These are phyloP conservation scores for Colletotrichum siamense DNA, from an alignment of 2,329 filamentous ascomycete species.

Conservation along the genomic window DNA sequence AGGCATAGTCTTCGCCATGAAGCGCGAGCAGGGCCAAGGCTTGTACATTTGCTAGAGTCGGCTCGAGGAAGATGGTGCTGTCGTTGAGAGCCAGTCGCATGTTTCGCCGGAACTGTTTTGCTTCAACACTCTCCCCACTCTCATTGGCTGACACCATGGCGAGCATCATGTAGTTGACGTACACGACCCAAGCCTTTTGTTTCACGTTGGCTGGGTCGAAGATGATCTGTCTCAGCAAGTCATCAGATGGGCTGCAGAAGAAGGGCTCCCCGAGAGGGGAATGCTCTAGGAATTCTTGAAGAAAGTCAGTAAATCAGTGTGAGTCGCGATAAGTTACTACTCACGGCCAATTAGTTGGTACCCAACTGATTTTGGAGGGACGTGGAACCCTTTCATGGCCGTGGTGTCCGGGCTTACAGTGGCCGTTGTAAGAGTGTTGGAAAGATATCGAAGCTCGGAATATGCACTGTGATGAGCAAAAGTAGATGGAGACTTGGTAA, in stretches of 20 bases:
- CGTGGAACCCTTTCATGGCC: neutral
- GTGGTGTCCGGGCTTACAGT: neutral
- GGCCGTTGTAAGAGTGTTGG: neutral
- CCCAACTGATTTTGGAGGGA: neutral
- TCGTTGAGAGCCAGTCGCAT: neutral
- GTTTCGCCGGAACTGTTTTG: neutral
- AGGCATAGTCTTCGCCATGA: conserved; percentile 3
- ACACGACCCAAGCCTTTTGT: neutral
- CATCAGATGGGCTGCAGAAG: neutral
- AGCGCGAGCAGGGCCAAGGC: neutral
- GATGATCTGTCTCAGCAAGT: neutral
- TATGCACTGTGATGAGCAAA: neutral
- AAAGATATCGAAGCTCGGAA: neutral
- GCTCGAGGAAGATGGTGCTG: neutral
- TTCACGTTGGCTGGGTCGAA: neutral
- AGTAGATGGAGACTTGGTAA: neutral
- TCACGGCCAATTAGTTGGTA: conserved; percentile 4
- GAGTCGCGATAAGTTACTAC: neutral
- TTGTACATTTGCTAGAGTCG: neutral
- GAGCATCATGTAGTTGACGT: conserved; percentile 4
- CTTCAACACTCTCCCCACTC: neutral
- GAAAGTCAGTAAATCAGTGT: neutral
- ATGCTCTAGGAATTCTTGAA: neutral
- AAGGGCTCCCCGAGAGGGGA: neutral
- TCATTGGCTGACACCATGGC: neutral